A percentile compares a stretch with the other conserved stretches of the same genome.
These are phyloP conservation scores for Penicillium paradoxum DNA, from an alignment of 495 filamentous ascomycete genomes.

Conservation along the genomic window DNA sequence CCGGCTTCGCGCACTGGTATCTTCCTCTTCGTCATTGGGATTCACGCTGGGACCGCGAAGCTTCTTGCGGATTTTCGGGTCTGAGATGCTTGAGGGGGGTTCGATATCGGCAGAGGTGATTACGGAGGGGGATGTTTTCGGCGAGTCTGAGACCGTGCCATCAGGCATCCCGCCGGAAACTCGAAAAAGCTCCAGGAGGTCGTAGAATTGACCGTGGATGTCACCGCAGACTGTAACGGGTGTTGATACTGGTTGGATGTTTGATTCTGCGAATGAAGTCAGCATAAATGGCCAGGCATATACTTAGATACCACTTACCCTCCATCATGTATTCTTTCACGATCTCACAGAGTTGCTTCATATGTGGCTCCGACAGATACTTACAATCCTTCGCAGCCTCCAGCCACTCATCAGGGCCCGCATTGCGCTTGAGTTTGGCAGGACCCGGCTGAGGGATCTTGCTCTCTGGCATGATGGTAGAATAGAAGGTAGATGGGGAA, in stretches of 20 bases:
- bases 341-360: conserved; percentile 98
- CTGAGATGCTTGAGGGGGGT: conserved; percentile 77
- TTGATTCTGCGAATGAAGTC: conserved; percentile 62
- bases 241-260: conserved; percentile 92
- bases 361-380: conserved; percentile 88
- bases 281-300: neutral
- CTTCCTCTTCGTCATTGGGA: conserved; percentile 41
- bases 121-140: conserved; percentile 57
- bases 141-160: conserved; percentile 59
- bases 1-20: conserved; percentile 28
- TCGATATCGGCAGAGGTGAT: conserved; percentile 85
- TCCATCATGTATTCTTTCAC: conserved; percentile 99
- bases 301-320: conserved; percentile 45
- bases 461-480: conserved; percentile 40
- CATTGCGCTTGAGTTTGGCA: conserved; percentile 72
- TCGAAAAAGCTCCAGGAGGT: conserved; percentile 92
- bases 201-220: conserved; percentile 99
- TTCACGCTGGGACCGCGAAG: conserved; percentile 52
- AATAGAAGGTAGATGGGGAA: neutral
- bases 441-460: conserved; percentile 85
- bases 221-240: conserved; percentile 98
- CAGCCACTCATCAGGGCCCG: conserved; percentile 94
- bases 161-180: conserved; percentile 94
- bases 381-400: conserved; percentile 93
- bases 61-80: conserved; percentile 77